Percentiles rank a stretch among this genome's conserved stretches.
phyloP scores from a whole-genome alignment of 192 early-diverging fungal genomes.

The Lobosporangium transversale region DNA sequence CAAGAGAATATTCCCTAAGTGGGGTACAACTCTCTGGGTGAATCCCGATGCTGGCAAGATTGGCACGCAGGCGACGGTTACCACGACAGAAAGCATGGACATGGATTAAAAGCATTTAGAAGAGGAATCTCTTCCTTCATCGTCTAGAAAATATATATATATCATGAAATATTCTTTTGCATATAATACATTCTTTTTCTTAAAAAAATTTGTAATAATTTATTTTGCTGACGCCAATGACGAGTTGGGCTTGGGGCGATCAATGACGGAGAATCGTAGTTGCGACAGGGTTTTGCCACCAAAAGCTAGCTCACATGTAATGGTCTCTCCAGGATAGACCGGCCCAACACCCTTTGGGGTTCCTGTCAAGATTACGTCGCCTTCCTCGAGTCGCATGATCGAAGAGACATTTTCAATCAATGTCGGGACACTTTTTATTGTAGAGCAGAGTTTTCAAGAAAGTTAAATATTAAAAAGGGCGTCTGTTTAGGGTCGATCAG shows the following conservation, averaged over 20 bases:
- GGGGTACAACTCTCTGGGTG: constrained; percentile 78
- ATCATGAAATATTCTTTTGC: constrained; percentile 14
- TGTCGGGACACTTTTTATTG: constrained; percentile 69
- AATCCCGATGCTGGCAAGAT: constrained; percentile 39
- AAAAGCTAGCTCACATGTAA: constrained; percentile 73
- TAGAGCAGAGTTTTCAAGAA: not conserved
- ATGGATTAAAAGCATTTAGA: constrained; percentile 54
- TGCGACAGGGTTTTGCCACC: constrained; percentile 50
- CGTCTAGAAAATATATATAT: not conserved
- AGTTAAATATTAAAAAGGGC: too few relatives aligned
- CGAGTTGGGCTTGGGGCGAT: constrained; percentile 17
- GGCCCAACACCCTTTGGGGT: constrained; percentile 92
- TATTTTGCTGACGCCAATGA: not conserved
- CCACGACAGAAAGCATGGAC: constrained; percentile 43
- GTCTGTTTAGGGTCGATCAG: not conserved
- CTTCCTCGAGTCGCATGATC: constrained; percentile 89
- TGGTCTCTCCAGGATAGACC: constrained; percentile 76
- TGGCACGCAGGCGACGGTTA: constrained; percentile 12
- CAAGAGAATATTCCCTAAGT: constrained; percentile 95
- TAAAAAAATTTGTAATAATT: not conserved
- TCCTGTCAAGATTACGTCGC: constrained; percentile 91
- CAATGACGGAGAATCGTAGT: constrained; percentile 59
- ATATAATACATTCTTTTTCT: constrained; percentile 14
- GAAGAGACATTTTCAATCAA: constrained; percentile 84
- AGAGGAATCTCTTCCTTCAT: too few relatives aligned